phyloP scores from a whole-genome alignment of 208 protist species.

The Wallacemonas sp. region DNA sequence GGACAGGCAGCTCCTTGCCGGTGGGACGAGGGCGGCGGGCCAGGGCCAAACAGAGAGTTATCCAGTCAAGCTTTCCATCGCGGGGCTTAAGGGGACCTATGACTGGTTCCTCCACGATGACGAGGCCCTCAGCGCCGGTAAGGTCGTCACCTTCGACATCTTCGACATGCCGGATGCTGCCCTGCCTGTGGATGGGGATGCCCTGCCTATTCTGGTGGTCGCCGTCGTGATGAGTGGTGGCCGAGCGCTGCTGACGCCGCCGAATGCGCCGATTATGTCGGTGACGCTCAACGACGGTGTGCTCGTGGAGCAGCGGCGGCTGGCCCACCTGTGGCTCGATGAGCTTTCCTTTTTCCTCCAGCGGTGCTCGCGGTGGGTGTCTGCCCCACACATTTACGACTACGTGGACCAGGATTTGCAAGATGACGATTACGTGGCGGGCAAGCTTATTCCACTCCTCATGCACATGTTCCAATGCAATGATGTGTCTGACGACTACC shows the following conservation, averaged over 20 bases:
- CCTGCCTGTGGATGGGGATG: constrained; percentile 61
- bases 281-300: constrained; percentile 79
- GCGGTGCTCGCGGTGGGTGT: constrained; percentile 64
- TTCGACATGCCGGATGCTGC: constrained; percentile 82
- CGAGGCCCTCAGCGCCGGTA: constrained; percentile 51
- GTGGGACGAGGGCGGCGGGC: no score
- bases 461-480: constrained; percentile 56
- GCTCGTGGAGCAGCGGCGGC: constrained; percentile 84
- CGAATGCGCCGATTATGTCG: constrained; percentile 80
- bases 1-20: no score
- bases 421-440: constrained; percentile 65
- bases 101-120: constrained; percentile 93
- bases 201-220: constrained; percentile 79
- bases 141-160: constrained; percentile 66
- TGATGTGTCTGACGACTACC: constrained; percentile 32
- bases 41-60: no score
- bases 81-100: constrained; percentile 76
- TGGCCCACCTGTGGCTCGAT: constrained; percentile 83
- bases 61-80: constrained; percentile 78
- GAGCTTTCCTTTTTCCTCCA: constrained; percentile 90
- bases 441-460: constrained; percentile 70
- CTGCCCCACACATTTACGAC: constrained; percentile 80
- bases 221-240: constrained; percentile 76
- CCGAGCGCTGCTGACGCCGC: constrained; percentile 73
- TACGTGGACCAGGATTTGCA: constrained; percentile 83